These are phyloP conservation scores for Lentinula guzmanii DNA, from an alignment of 768 basidiomycete genomes.

Conservation along the genomic window DNA sequence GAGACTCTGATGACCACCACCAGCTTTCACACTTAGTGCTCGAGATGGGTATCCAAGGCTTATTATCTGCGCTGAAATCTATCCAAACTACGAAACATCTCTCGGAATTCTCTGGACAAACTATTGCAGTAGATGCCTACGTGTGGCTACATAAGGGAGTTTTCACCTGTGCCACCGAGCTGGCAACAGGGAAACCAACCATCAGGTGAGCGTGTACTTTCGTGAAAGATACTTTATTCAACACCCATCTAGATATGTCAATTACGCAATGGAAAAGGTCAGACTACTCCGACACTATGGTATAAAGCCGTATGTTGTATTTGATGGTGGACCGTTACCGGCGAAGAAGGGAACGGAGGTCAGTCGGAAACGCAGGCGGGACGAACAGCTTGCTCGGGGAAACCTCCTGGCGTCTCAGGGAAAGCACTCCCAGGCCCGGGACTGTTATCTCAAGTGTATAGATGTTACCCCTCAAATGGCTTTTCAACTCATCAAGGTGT, in stretches of 20 bases:
- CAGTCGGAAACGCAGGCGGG: conserved; percentile 69
- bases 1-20: background rate
- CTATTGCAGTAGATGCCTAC: conserved; percentile 90
- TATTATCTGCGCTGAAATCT: conserved; percentile 85
- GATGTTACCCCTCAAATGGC: conserved; percentile 99
- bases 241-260: conserved; percentile 67
- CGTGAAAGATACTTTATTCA: background rate
- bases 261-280: conserved; percentile 92
- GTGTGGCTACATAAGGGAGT: conserved; percentile 91
- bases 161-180: conserved; percentile 83
- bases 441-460: conserved; percentile 83
- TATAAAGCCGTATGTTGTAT: conserved; percentile 87
- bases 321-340: conserved; percentile 93
- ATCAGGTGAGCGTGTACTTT: conserved; percentile 55
- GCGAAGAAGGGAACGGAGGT: conserved; percentile 90
- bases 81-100: conserved; percentile 78
- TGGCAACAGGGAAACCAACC: conserved; percentile 80
- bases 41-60: conserved; percentile 86
- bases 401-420: conserved; percentile 73
- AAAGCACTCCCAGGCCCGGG: conserved; percentile 73
- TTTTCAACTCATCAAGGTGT: conserved; percentile 92
- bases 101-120: conserved; percentile 78
- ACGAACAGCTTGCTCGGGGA: conserved; percentile 71
- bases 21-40: background rate
- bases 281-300: conserved; percentile 79